These are phyloP conservation scores for Dacryopinax primogenitus DNA, from an alignment of 768 basidiomycete genomes.

Conservation along the genomic window DNA sequence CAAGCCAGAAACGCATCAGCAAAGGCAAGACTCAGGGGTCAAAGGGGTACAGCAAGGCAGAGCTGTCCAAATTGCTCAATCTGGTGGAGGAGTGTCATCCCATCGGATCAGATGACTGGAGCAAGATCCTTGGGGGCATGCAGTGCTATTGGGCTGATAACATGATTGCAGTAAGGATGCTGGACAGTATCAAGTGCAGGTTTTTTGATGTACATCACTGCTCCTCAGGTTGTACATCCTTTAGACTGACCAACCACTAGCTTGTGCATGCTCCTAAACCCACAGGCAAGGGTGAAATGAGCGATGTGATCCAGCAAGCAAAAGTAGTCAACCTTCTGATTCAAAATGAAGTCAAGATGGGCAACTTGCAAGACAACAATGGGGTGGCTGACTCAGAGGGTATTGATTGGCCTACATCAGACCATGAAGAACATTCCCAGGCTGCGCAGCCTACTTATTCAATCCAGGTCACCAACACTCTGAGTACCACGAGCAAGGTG, in stretches of 20 bases:
- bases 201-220: background rate
- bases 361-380: background rate
- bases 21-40: too few relatives aligned
- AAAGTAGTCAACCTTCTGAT: background rate
- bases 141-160: background rate
- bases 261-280: background rate
- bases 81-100: background rate
- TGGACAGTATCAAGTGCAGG: background rate
- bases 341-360: background rate
- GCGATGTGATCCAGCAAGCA: background rate
- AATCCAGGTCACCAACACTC: background rate
- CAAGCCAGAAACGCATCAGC: too few relatives aligned
- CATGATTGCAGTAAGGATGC: background rate
- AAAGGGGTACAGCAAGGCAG: too few relatives aligned
- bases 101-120: background rate
- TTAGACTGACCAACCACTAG: background rate
- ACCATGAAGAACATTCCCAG: background rate
- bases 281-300: background rate
- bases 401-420: background rate
- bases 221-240: background rate
- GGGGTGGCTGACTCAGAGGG: background rate
- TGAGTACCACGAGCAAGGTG: background rate
- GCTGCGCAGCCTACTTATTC: background rate
- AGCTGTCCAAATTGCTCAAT: background rate
- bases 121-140: background rate